phyloP scores from a whole-genome alignment of 345 rosid genomes.

The Eucalyptus microcorys region DNA sequence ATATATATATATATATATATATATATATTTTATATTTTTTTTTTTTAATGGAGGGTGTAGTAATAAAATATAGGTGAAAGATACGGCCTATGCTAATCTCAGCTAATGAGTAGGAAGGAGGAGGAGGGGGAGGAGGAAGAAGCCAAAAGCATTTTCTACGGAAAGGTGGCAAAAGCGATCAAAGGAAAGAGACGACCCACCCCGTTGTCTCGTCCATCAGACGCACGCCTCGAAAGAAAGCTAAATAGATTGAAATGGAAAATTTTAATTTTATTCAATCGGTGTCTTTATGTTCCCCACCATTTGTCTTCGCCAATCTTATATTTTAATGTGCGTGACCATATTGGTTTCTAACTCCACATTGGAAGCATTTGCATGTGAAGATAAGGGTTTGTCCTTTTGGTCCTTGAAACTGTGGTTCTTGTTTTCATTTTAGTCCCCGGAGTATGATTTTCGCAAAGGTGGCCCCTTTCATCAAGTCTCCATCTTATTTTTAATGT shows the following conservation, averaged over 20 bases:
- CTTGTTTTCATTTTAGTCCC: not conserved
- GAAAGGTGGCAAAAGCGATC: not conserved
- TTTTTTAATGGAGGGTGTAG: not conserved
- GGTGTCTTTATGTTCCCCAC: not conserved
- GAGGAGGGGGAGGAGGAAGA: not conserved
- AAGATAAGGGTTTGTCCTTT: not conserved
- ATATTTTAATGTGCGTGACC: conserved; percentile 14
- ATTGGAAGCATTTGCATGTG: not conserved
- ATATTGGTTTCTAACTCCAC: conserved; percentile 29
- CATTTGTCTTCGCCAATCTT: not conserved
- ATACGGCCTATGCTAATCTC: not conserved
- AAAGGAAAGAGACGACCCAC: not conserved
- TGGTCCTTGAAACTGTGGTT: not conserved
- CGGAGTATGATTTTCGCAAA: not conserved
- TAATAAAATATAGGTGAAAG: not conserved
- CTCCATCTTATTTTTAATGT: not conserved
- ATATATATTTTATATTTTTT: no score
- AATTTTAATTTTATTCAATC: not conserved
- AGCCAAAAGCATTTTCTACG: not conserved
- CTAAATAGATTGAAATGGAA: not conserved
- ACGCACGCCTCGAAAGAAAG: not conserved
- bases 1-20: no score
- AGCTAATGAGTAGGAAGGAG: not conserved
- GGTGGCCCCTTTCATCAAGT: not conserved
- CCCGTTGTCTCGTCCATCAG: not conserved